Evolutionary conservation across 2,329 filamentous ascomycete species (phyloP), one percentile per base, ranked within the genome.

Genomic region (Aspergillus latus): DNA sequence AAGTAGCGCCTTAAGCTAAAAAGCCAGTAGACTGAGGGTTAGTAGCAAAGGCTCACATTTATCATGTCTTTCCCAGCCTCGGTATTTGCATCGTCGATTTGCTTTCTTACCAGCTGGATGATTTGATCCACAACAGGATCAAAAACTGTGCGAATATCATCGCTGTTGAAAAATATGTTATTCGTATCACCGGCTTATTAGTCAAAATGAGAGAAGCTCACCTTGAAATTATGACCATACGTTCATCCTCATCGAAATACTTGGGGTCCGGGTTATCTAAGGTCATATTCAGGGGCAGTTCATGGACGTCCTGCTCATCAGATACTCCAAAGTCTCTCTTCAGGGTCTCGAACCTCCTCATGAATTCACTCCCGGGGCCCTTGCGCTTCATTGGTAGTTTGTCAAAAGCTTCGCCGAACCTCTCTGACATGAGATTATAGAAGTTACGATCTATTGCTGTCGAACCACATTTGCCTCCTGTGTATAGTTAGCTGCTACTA

Each of bases 391-490:
- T 29, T 1, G 59, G 52, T 9, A 75, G 45, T 4, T 47, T 29
- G 6, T 64, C 59, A 57, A 73, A 75, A 0, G 63, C 63, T 4
- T 45, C 30, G 0, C 69, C 70, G 53, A 72, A 74, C 1, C 52
- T 63, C 7, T 59, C 21, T 2, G 58, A 56, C 65, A 74, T 69
- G 49, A 65, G 64, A 9, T 61, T 46, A 40, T 72, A 65, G 48
- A 74, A 69, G n/a, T 66, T 61, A 1, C 71, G 62, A 50, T 75
- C 72, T 13, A 75, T 64, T 8, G 59, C 60, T 4, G 70, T 74
- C 1, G 65, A 68, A 0, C 72, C 72, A 46, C 65, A 68, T 58
- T 74, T 74, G 7, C 59, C 69, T 16, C 70, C 69, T 66, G 15
- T 60, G 16, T 4, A 11, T 10, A 34, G n/a, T 15, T 48, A 21